Conservation (phyloP, 306 rosid genomes). For the Mimosa pudica region DNA sequence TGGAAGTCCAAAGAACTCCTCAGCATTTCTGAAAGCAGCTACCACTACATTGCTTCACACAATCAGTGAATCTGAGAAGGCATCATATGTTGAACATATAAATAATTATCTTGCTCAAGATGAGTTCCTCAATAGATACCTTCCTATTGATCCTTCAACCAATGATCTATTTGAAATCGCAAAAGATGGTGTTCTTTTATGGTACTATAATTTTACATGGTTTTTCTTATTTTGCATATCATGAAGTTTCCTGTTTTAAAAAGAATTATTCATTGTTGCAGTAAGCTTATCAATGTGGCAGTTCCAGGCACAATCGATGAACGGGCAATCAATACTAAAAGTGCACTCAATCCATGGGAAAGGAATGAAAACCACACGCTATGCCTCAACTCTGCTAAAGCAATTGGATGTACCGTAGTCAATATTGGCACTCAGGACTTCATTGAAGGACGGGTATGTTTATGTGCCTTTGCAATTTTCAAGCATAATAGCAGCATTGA, state of each 20-base stretch:
- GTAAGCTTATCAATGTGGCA: constrained; percentile 96
- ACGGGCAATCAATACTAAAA: constrained; percentile 86
- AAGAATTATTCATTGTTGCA: constrained; percentile 43
- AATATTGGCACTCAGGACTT: constrained; percentile 98
- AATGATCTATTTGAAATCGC: constrained; percentile 87
- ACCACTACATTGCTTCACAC: constrained; percentile 99
- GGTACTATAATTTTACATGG: constrained; percentile 47
- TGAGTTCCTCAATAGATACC: constrained; percentile 72
- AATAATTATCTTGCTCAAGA: constrained; percentile 83
- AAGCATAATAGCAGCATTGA: constrained; percentile 4
- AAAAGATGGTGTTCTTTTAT: constrained; percentile 94
- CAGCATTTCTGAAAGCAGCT: constrained; percentile 91
- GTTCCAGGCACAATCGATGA: constrained; percentile 96
- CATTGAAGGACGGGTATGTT: constrained; percentile 94
- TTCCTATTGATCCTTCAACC: constrained; percentile 87
- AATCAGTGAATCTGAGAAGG: constrained; percentile 95
- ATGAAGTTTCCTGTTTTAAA: constrained; percentile 4
- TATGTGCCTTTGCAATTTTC: constrained; percentile 27
- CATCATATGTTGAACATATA: constrained; percentile 92
- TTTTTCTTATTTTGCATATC: neutral
- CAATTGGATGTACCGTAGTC: constrained; percentile 97
- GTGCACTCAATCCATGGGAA: constrained; percentile 96
- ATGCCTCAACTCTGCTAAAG: constrained; percentile 98
- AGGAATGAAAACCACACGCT: constrained; percentile 97
- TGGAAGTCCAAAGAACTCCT: constrained; percentile 73